A percentile compares a stretch with the other conserved stretches of the same genome.
These are phyloP conservation scores for Colletotrichum tropicicola DNA, from an alignment of 2,329 filamentous ascomycete species.

Conservation along the genomic window DNA sequence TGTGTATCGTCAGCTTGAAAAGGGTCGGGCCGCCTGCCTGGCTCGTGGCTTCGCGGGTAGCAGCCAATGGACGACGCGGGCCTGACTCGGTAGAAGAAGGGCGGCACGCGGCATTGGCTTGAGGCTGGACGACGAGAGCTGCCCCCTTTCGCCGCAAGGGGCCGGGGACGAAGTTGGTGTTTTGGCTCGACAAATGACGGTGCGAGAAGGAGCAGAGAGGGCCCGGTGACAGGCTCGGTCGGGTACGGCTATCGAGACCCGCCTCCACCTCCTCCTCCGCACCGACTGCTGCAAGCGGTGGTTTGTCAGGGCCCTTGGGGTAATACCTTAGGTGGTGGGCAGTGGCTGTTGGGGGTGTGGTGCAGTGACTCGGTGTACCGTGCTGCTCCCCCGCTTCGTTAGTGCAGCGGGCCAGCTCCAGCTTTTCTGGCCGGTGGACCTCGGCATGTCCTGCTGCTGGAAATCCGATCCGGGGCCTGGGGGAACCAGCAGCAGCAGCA, in stretches of 20 bases:
- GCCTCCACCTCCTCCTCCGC: no score
- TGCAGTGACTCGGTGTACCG: no score
- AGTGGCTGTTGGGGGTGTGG: no score
- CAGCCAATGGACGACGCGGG: background rate
- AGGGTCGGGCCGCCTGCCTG: no score
- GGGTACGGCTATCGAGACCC: conserved; percentile 18
- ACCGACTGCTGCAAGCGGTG: no score
- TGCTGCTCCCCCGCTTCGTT: background rate
- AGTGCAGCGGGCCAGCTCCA: background rate
- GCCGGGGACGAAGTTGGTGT: background rate
- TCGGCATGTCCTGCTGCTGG: conserved; percentile 29
- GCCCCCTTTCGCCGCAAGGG: background rate
- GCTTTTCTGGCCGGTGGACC: conserved; percentile 24
- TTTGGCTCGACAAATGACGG: background rate
- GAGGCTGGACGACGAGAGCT: background rate
- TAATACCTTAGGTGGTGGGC: background rate
- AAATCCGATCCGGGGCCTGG: background rate
- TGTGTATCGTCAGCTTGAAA: no score
- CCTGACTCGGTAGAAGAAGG: conserved; percentile 3
- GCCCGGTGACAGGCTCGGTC: conserved; percentile 9
- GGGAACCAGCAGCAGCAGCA: background rate
- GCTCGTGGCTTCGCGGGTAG: no score
- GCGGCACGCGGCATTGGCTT: background rate
- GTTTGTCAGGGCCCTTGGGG: no score
- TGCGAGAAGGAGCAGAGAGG: background rate